Percentiles rank a stretch among this genome's conserved stretches.
phyloP scores from a whole-genome alignment of 2,329 filamentous ascomycete species.

The Proliferodiscus dingleyae region DNA sequence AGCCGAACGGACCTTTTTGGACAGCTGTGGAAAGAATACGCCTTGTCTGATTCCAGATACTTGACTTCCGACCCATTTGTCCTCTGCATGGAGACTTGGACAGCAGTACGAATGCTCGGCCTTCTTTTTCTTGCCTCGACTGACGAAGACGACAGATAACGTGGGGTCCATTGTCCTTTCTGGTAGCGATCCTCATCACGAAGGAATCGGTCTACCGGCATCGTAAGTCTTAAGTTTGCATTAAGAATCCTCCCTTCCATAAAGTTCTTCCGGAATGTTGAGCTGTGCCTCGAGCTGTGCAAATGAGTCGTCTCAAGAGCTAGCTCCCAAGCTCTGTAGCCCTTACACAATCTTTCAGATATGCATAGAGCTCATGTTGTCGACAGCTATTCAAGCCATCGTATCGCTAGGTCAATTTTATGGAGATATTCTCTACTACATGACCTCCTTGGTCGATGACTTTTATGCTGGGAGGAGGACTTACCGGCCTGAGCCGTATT shows the following conservation, averaged over 20 bases:
- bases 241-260: too few species aligned
- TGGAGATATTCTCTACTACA: slow-evolving; percentile 56
- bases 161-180: slow-evolving; percentile 56
- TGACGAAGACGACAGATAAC: slow-evolving; percentile 35
- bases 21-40: slow-evolving; percentile 55
- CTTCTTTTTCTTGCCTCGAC: neutral
- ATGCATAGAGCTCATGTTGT: too few species aligned
- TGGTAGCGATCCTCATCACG: slow-evolving; percentile 44
- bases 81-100: slow-evolving; percentile 50
- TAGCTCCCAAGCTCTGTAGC: too few species aligned
- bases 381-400: slow-evolving; percentile 39
- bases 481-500: slow-evolving; percentile 54
- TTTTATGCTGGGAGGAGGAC: slow-evolving; percentile 42
- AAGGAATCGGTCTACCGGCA: slow-evolving; percentile 40
- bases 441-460: slow-evolving; percentile 49
- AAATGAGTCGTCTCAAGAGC: too few species aligned
- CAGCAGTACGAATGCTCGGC: slow-evolving; percentile 34
- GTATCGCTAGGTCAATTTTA: slow-evolving; percentile 31
- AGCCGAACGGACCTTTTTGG: slow-evolving; percentile 41
- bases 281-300: too few species aligned
- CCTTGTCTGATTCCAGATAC: slow-evolving; percentile 53
- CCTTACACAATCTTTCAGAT: too few species aligned
- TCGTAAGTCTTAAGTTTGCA: too few species aligned
- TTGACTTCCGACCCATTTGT: slow-evolving; percentile 48
- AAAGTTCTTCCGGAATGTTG: too few species aligned